phyloP scores from a whole-genome alignment of 106 monocot genomes.

The Dendrobium nobile region DNA sequence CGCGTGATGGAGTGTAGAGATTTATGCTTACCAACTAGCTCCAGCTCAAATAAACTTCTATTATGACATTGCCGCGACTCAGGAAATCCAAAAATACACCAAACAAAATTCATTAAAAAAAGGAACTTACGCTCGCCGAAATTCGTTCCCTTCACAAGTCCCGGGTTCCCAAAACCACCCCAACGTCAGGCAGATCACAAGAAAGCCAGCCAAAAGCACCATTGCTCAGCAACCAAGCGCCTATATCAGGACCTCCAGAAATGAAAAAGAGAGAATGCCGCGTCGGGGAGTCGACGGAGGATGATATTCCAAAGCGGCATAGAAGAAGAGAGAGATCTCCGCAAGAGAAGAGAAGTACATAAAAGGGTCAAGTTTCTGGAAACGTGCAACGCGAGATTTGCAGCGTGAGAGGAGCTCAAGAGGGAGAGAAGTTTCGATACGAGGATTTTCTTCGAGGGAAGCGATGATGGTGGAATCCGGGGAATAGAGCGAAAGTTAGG shows the following conservation, averaged over 20 bases:
- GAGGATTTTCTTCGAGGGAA: neutral
- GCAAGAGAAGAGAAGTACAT: neutral
- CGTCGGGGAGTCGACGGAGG: neutral
- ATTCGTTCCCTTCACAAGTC: conserved; percentile 19
- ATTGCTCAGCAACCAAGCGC: neutral
- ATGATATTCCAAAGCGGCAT: neutral
- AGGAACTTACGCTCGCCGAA: conserved; percentile 51
- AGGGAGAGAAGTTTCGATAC: neutral
- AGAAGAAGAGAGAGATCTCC: neutral
- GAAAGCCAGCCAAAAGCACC: conserved; percentile 7
- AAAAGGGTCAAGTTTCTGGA: neutral
- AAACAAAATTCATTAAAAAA: neutral
- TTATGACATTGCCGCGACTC: neutral
- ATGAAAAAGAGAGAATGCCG: neutral
- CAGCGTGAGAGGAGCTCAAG: neutral
- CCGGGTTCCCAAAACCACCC: conserved; percentile 14
- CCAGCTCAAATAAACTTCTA: neutral
- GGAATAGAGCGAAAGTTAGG: neutral
- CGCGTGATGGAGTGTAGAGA: neutral
- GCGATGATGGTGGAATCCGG: neutral
- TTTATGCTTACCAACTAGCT: neutral
- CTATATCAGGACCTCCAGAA: neutral
- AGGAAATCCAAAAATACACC: neutral
- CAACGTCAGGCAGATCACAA: conserved; percentile 13
- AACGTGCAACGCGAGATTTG: neutral